Evolutionary conservation across 2,329 filamentous ascomycete genomes (phyloP), one percentile per base, ranked within the genome.

Genomic region (Sarocladium strictum): DNA sequence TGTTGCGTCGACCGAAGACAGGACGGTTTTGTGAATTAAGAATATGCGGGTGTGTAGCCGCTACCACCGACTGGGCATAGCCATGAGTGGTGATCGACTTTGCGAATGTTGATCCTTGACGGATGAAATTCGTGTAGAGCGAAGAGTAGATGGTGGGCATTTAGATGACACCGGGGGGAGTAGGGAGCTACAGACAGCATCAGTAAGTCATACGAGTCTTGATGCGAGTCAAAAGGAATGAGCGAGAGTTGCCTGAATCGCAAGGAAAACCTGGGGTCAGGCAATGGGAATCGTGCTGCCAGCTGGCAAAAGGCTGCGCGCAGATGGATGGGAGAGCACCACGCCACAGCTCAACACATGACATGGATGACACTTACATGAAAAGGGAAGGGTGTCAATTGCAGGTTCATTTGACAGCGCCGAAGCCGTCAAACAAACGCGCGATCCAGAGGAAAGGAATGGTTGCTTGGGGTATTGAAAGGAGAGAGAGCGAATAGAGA

Each of bases 321-420:
- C 9, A 27, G 10, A 40, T 15, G 11, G 19, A 24, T 3, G 23
- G 21, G 21, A 29, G 27, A 35, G n/a, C 29, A 51, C 29, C 47
- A 51, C 47, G 47, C 47, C 47, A 51, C 47, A 51, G 47, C 47
- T 51, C 15, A 51, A 33, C 47, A 29, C 43, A 37, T 54, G 54
- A 40, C n/a, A 26, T 23, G 43, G 32, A 56, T 49, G 54, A 29
- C 55, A 67, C 82, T 75, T 81, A 90, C 86, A 77, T 77, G 77
- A 72, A 79, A 78, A 77, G 76, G 80, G 74, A 76, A 68, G 70
- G 77, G 75, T 69, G 74, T 75, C 75, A 74, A 76, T 77, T 92
- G 90, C 92, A 97, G 90, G 90, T 94, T 96, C 92, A 96, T 96
- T 90, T 93, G 90, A 95, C 90, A 92, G 90, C 87, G 70, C 61